Conservation (phyloP, 306 rosid species). For the Prinsepia uniflora region DNA sequence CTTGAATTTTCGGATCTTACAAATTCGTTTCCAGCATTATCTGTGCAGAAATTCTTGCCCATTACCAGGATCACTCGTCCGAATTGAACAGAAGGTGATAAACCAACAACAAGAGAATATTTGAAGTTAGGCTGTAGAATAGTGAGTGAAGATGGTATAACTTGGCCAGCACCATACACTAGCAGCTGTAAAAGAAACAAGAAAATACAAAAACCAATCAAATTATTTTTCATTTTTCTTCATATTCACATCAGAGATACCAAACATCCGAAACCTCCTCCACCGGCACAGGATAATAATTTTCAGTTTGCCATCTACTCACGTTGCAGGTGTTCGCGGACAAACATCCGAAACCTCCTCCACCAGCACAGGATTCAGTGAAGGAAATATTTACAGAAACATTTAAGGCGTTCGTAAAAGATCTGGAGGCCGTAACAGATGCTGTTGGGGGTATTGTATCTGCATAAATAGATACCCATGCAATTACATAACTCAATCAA, state of each 20-base stretch:
- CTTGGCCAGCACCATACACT: conserved; percentile 87
- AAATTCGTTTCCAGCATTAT: conserved; percentile 75
- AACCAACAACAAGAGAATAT: conserved; percentile 61
- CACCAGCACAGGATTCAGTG: conserved; percentile 65
- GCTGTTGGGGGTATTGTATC: conserved; percentile 92
- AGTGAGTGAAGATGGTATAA: conserved; percentile 70
- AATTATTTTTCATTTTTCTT: conserved; percentile 10
- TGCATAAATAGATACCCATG: conserved; percentile 32
- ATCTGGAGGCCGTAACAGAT: conserved; percentile 44
- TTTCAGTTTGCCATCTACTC: conserved; percentile 44
- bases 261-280: not conserved
- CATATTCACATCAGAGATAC: not conserved
- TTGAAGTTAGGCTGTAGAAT: conserved; percentile 55
- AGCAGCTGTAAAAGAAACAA: conserved; percentile 51
- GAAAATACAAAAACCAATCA: conserved; percentile 19
- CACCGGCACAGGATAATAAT: not conserved
- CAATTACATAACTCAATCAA: not conserved
- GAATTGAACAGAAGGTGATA: conserved; percentile 48
- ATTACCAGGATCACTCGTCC: conserved; percentile 73
- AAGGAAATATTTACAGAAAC: conserved; percentile 75
- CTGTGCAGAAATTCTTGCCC: conserved; percentile 80
- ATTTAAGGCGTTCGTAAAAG: conserved; percentile 61
- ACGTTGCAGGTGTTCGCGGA: conserved; percentile 86
- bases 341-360: conserved; percentile 63
- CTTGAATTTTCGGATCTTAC: conserved; percentile 62